phyloP scores from a whole-genome alignment of 352 stramenopile species.

The Pythium plurisporium region DNA sequence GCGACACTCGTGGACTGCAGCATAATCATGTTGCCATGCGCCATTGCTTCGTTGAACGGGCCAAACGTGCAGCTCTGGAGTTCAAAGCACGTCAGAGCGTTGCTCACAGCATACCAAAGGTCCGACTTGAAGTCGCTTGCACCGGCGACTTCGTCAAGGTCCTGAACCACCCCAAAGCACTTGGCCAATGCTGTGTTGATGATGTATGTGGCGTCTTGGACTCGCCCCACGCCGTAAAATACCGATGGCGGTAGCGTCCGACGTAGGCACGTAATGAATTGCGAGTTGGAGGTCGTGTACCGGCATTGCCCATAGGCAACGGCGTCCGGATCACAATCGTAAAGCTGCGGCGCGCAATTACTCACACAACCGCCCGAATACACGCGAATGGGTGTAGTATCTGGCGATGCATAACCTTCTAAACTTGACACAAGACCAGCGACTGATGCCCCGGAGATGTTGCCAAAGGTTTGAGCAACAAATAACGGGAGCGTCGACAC shows the following conservation, averaged over 20 bases:
- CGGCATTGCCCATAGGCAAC: constrained; percentile 4
- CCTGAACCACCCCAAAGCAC: constrained; percentile 1
- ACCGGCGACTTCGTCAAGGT: not conserved
- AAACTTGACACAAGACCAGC: not conserved
- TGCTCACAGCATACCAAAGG: constrained; percentile 18
- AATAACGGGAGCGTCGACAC: not conserved
- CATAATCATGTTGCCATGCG: constrained; percentile 16
- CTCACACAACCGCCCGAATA: not conserved
- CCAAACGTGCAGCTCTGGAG: constrained; percentile 20
- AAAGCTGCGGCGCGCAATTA: not conserved
- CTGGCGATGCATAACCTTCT: not conserved
- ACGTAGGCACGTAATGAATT: constrained; percentile 9
- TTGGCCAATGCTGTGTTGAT: not conserved
- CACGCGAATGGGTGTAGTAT: not conserved
- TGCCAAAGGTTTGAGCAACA: constrained; percentile 1
- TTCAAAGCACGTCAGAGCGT: constrained; percentile 24
- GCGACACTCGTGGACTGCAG: constrained; percentile 1
- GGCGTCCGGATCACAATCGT: not conserved
- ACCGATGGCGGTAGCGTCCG: not conserved
- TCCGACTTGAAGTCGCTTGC: constrained; percentile 3
- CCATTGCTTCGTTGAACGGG: constrained; percentile 5
- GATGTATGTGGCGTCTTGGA: not conserved
- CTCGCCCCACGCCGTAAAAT: constrained; percentile 2
- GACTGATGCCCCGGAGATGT: not conserved
- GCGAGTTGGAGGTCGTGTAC: constrained; percentile 3